Base-by-base conservation (phyloP, 371 early-diverging fungal species). In the Chytridiales sp. region DNA sequence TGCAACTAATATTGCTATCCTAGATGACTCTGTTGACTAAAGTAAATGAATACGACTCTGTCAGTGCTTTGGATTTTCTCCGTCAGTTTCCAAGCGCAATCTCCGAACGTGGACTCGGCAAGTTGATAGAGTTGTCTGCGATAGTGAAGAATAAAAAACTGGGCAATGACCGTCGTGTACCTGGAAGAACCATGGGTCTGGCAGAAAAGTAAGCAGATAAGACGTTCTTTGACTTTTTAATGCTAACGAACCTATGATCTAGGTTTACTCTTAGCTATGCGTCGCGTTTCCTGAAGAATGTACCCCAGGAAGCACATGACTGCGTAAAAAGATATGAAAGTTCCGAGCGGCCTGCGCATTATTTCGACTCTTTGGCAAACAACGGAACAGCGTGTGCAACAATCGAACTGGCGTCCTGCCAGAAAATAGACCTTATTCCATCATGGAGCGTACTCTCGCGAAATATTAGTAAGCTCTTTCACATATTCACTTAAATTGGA, bases 181-280 rank as follows among this genome's bases (percentile, higher is more conserved):
- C 61, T 5, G 61, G 61, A 8, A 5, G 52, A 34, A 38, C 52
- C 32, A 8, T 52, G 31, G 32, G 52, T 2, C 44, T 60, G 6
- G 50, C 61, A 4, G 61, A 60, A 29, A 60, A 44, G 52, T 59
- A 22, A 35, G 24, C 8, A 13, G 19, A 13, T 17, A 11, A 2
- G n/a, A 49, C 1, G 1, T 49, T n/a, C 17, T 29, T 29, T 15
- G 1, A 21, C 1, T 27, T 31, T 24, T 24, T 9, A 21, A 49
- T 48, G 29, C 2, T 49, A 44, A 9, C 29, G 17, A 34, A 35
- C 39, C 3, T 11, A 27, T 50, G 19, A 13, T 56, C 17, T 39
- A 59, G 59, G 31, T 60, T 60, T 52, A n/a, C 34, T 60, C 13
- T 13, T 26, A 8, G 44, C 61, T 19, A 51, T 60, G 4, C 5